Evolutionary conservation across 192 early-diverging fungal species (phyloP), one percentile per base, ranked within the genome.

Genomic region (Coemansia sp.): DNA sequence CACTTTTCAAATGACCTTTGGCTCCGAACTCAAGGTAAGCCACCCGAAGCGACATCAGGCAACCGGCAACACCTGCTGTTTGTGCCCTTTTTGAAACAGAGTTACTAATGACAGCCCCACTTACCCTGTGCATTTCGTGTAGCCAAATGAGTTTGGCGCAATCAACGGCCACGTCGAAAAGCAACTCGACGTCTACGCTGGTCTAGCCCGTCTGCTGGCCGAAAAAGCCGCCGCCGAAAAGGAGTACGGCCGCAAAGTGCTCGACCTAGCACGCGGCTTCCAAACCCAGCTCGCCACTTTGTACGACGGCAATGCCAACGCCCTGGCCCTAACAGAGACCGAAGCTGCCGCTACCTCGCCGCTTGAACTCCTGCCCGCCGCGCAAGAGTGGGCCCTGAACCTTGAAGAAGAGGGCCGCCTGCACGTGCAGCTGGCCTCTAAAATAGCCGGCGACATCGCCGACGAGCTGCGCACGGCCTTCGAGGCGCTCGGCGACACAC

Each of bases 131-230:
- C 5, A 0, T 15, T 12, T 21, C 21, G 0, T 61, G 27, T 73
- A 73, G 66, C 72, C 72, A 46, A 75, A 75, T 56, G 72, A 75
- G 58, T 75, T 75, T 69, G 72, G 72, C 12, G 66, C 72, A 0
- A 50, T 75, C 48, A 75, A 75, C 56, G 72, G 72, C 3, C 64
- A 75, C 48, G 58, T 65, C 14, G 72, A 75, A 55, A 64, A 64
- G 62, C 72, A 75, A 62, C 53, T 75, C 15, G 72, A 61, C 6
- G 55, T 69, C 2, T 69, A 69, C 52, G 43, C 45, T 22, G 62
- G 59, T 14, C 62, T 75, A 49, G 5, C 57, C 45, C 64, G 64
- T 59, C 59, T 75, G 50, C 62, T 75, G 22, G 59, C 62, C 0
- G 72, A 75, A 14, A 75, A 75, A 49, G 72, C 72, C 6, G 59